These are phyloP conservation scores for Tuber aestivum DNA, from an alignment of 495 filamentous ascomycete species.

Conservation along the genomic window DNA sequence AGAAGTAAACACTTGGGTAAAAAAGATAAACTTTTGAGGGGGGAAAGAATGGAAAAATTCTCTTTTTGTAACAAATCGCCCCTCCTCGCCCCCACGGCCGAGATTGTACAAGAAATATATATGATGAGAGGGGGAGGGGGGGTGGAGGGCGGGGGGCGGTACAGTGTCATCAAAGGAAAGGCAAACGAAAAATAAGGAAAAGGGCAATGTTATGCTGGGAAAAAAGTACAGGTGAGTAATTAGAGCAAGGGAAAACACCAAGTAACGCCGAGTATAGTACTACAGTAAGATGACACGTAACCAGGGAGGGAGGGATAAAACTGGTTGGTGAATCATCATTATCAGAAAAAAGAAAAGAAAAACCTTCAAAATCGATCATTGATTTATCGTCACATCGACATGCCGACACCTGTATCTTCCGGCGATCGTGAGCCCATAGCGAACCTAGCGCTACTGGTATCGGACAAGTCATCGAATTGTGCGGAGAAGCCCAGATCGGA, in stretches of 20 bases:
- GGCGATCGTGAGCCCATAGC: background rate
- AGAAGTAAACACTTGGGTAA: background rate
- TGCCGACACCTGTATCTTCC: background rate
- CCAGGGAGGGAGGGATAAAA: background rate
- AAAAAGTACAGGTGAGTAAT: slow-evolving; percentile 24
- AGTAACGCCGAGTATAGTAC: slow-evolving; percentile 37
- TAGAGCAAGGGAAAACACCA: slow-evolving; percentile 26
- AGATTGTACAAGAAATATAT: background rate
- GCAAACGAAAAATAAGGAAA: background rate
- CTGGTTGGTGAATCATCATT: background rate
- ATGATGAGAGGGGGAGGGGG: background rate
- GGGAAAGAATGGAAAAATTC: background rate
- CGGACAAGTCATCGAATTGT: background rate
- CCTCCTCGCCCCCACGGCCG: background rate
- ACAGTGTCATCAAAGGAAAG: background rate
- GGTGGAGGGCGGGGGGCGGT: no score
- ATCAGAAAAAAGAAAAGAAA: background rate
- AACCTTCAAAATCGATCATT: background rate
- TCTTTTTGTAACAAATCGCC: background rate
- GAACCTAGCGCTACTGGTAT: background rate
- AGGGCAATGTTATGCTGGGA: slow-evolving; percentile 8
- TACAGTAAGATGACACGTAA: slow-evolving; percentile 22
- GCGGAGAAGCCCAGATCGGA: background rate
- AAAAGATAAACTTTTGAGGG: background rate
- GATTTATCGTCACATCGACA: background rate